Percentiles rank a stretch among this genome's conserved stretches.
phyloP scores from a whole-genome alignment of 2,329 filamentous ascomycete genomes.

The Talaromyces sp. region DNA sequence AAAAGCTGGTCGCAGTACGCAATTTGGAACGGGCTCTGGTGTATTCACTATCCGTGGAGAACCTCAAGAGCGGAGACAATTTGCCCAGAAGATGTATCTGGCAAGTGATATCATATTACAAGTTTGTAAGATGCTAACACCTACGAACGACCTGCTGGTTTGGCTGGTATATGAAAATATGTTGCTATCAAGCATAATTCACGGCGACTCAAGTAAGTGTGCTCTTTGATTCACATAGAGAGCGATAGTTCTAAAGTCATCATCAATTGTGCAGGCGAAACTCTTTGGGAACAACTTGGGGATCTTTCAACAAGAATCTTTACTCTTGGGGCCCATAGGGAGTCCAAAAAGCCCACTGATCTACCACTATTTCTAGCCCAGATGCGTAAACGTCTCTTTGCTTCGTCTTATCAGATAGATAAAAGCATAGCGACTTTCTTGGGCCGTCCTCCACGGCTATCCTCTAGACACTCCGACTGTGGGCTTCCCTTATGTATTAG shows the following conservation, averaged over 20 bases:
- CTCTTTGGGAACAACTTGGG: not conserved
- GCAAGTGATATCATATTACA: conserved; percentile 36
- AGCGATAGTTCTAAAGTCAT: not conserved
- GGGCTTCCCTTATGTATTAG: not conserved
- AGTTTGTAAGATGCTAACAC: conserved; percentile 34
- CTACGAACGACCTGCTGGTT: conserved; percentile 35
- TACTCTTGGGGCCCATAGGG: not conserved
- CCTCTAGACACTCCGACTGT: not conserved
- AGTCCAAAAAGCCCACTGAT: not conserved
- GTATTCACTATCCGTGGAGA: conserved; percentile 13
- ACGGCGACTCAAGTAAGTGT: conserved; percentile 33
- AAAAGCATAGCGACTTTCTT: conserved; percentile 5
- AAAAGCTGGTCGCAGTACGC: conserved; percentile 31
- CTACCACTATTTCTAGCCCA: not conserved
- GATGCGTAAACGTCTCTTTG: conserved; percentile 7
- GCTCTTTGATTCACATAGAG: not conserved
- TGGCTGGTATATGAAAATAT: conserved; percentile 33
- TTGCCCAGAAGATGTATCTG: conserved; percentile 23
- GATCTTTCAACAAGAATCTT: conserved; percentile 2
- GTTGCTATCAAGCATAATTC: conserved; percentile 31
- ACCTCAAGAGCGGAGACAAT: conserved; percentile 16
- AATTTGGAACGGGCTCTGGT: conserved; percentile 21
- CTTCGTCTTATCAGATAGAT: conserved; percentile 3
- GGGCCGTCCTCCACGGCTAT: not conserved
- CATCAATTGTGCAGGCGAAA: not conserved